These are phyloP conservation scores for Penicillium sp. DNA, from an alignment of 2,329 filamentous ascomycete genomes.

Conservation along the genomic window DNA sequence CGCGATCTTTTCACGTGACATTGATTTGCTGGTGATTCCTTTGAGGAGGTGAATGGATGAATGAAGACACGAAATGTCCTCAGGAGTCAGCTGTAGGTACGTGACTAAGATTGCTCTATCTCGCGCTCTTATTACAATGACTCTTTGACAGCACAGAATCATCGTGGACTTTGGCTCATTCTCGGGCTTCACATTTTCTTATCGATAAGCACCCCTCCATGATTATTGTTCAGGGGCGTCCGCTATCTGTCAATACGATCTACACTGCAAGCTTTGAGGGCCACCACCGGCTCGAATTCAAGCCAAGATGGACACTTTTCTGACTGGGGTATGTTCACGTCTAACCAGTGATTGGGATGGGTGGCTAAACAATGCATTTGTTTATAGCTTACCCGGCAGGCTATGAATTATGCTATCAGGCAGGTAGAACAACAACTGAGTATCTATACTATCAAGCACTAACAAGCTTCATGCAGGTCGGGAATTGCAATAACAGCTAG, in stretches of 20 bases:
- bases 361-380: conserved; percentile 22
- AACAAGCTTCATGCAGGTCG: conserved; percentile 47
- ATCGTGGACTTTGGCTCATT: conserved; percentile 1
- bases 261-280: not conserved
- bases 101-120: not conserved
- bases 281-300: conserved; percentile 1
- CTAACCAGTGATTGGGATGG: conserved; percentile 3
- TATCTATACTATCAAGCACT: conserved; percentile 1
- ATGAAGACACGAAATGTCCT: not conserved
- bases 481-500: conserved; percentile 80
- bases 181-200: conserved; percentile 7
- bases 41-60: not conserved
- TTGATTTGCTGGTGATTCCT: not conserved
- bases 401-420: conserved; percentile 87
- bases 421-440: conserved; percentile 18
- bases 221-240: not conserved
- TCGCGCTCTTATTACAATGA: not conserved
- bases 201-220: conserved; percentile 12
- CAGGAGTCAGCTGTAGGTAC: too few species aligned
- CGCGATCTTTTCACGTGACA: conserved; percentile 22
- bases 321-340: conserved; percentile 52
- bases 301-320: conserved; percentile 65
- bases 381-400: conserved; percentile 64
- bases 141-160: not conserved
- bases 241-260: conserved; percentile 7